Evolutionary conservation across 2,329 filamentous ascomycete species (phyloP), one percentile per base, ranked within the genome.

Genomic region (Alternaria arborescens): DNA sequence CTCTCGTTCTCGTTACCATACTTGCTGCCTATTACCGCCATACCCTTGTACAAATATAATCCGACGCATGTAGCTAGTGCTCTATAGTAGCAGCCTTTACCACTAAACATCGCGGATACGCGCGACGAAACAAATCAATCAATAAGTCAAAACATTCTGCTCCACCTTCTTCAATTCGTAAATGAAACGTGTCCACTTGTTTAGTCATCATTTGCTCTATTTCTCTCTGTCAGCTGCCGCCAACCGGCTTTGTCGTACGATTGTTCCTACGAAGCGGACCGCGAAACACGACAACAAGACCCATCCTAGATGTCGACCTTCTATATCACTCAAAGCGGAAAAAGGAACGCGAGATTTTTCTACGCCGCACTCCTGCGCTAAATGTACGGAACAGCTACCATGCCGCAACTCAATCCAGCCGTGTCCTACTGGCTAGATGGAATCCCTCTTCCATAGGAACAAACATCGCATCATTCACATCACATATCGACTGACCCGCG

Each of bases 1-100:
- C 36, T 60, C 50, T 50, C 28, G 30, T 57, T 40, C 32, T 14
- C 42, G 26, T 44, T n/a, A 18, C 24, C 51, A 56, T 47, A 32
- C 43, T 34, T 52, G 12, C 26, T 38, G 16, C 32, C 30, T n/a
- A 26, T 47, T 38, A 40, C 20, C 18, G 16, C 32, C 55, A 62
- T 65, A 65, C 53, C 60, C 60, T 52, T 65, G 63, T 65, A 65
- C 61, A 61, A 65, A 48, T 64, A 61, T 61, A 58, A 54, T 58
- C 51, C n/a, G 24, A 41, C 38, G 12, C 20, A 44, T 55, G 32
- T 54, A 50, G 30, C 34, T 48, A 55, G 46, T 50, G 30, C 32
- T 30, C 26, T 41, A 28, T 34, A 55, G 32, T 41, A 48, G 43
- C 32, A 41, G 40, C 20, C 18, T 38, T 55, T 16, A 24, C 18